Evolutionary conservation across 176 grass and related monocot genomes (phyloP), one percentile per base, ranked within the genome.

Genomic region (Eleusine coracana): DNA sequence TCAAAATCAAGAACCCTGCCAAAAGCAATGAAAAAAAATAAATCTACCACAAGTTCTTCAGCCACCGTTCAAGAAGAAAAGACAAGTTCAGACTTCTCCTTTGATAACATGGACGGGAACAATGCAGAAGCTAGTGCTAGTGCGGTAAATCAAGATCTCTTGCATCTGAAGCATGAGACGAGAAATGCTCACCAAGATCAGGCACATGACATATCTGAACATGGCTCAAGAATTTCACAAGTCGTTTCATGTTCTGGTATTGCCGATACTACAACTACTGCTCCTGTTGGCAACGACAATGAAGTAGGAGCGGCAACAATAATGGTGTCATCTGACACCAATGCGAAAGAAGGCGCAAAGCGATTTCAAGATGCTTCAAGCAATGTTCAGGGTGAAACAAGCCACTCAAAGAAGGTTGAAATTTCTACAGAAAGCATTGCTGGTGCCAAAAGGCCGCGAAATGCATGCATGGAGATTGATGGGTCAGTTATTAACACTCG

Each of bases 71-170:
- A 75, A 49, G 70, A 83, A 62, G 58, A 45, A 46, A 88, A 82
- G 23, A 36, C 40, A 59, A 54, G 36, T 49, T 36, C 49, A 29
- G 52, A 58, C 66, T 85, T 82, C 29, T 48, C 52, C n/a, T 67
- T 80, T 76, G 68, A 80, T 42, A 28, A 83, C 66, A 85, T 69
- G 45, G 67, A 85, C 14, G 25, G 11, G 25, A 68, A 73, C 55
- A 66, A 68, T 63, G 38, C 73, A 55, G 80, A 76, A 49, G 23
- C 48, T 7, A 70, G 39, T 59, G 55, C n/a, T 20, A 68, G 61
- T 75, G 63, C 62, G 50, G 83, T 42, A 39, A 89, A 69, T 66
- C 29, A 92, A 34, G 83, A 84, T 86, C 76, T 21, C 45, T 76
- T 60, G 71, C 63, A 42, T 73, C 52, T 41, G 45, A 68, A 64